phyloP scores from a whole-genome alignment of 2,329 filamentous ascomycete species.

The Tolypocladium endophyticum region DNA sequence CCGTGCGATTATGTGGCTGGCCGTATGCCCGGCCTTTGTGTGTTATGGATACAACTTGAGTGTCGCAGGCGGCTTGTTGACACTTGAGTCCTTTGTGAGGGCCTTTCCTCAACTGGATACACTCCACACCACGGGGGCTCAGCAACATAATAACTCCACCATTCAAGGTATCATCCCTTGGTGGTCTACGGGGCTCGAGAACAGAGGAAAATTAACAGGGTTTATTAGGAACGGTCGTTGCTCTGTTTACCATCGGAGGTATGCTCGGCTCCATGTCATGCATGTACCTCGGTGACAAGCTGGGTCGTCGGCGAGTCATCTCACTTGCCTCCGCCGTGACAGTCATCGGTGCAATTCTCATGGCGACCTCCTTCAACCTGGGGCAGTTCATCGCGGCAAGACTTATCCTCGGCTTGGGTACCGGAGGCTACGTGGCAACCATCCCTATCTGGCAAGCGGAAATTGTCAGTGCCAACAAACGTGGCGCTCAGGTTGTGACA shows the following conservation, averaged over 20 bases:
- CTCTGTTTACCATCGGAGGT: not conserved
- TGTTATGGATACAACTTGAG: not conserved
- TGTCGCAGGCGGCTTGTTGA: not conserved
- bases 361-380: not conserved
- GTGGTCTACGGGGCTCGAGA: not conserved
- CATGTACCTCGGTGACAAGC: not conserved
- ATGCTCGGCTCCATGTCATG: not conserved
- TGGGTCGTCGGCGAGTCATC: not conserved
- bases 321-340: not conserved
- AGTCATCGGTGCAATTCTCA: not conserved
- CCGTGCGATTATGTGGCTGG: not conserved
- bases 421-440: not conserved
- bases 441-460: not conserved
- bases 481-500: not conserved
- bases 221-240: not conserved
- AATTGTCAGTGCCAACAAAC: not conserved
- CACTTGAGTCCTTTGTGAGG: not conserved
- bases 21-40: not conserved
- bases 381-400: not conserved
- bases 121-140: not conserved
- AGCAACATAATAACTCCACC: not conserved
- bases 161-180: not conserved
- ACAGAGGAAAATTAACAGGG: not conserved
- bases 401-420: not conserved
- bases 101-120: not conserved